Evolutionary conservation across 345 rosid genomes (phyloP).

Genomic region (Boechera retrofracta): DNA sequence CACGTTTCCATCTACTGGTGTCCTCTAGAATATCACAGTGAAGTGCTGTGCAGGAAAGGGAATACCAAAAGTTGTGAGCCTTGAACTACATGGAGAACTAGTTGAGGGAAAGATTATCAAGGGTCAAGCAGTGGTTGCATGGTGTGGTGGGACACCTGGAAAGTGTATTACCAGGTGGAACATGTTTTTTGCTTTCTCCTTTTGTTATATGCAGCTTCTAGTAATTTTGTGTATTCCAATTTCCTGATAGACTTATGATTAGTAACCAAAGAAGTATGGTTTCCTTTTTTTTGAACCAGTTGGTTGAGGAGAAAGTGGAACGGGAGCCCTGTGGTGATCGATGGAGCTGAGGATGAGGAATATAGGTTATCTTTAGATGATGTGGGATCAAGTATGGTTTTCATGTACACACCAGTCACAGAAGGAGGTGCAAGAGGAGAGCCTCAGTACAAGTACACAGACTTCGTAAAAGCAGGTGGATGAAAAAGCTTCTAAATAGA

Average conservation of each 20-base stretch:
- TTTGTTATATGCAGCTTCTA: slow-evolving; percentile 25
- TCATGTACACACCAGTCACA: slow-evolving; percentile 96
- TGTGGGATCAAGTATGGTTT: slow-evolving; percentile 91
- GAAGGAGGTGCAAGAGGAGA: slow-evolving; percentile 97
- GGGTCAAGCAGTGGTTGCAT: slow-evolving; percentile 85
- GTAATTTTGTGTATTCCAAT: background rate
- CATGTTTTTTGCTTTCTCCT: slow-evolving; percentile 25
- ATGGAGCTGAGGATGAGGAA: slow-evolving; percentile 91
- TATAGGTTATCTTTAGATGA: slow-evolving; percentile 79
- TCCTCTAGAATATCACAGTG: slow-evolving; percentile 31
- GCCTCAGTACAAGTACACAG: slow-evolving; percentile 93
- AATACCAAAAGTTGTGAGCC: slow-evolving; percentile 88
- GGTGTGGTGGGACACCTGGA: slow-evolving; percentile 98
- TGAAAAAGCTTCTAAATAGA: slow-evolving; percentile 21
- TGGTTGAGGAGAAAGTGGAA: slow-evolving; percentile 98
- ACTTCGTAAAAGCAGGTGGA: slow-evolving; percentile 89
- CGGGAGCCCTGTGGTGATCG: slow-evolving; percentile 86
- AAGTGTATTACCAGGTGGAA: slow-evolving; percentile 89
- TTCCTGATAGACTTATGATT: slow-evolving; percentile 23
- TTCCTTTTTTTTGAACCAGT: slow-evolving; percentile 50
- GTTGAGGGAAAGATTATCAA: slow-evolving; percentile 77
- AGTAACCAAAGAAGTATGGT: slow-evolving; percentile 29
- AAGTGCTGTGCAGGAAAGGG: slow-evolving; percentile 66
- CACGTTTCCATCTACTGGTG: background rate
- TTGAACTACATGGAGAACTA: slow-evolving; percentile 85